A percentile compares a stretch with the other conserved stretches of the same genome.
These are phyloP conservation scores for Fusarium fujikuroi DNA, from an alignment of 2,329 filamentous ascomycete genomes.

Conservation along the genomic window DNA sequence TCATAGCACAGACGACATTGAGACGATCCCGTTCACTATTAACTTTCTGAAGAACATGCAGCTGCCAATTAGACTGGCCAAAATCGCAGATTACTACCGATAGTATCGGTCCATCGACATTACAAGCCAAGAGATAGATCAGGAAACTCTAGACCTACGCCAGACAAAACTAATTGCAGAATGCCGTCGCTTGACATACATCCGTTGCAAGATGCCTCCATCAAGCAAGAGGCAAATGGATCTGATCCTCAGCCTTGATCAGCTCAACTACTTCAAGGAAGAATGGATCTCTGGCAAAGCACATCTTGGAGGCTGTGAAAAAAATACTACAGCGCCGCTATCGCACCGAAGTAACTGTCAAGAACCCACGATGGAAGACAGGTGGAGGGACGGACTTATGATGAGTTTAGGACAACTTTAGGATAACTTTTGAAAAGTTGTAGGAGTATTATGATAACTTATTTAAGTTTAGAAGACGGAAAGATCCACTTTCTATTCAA, in stretches of 20 bases:
- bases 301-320: rapidly evolving
- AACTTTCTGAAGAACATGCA: too few species aligned
- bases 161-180: background rate
- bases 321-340: background rate
- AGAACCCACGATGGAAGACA: background rate
- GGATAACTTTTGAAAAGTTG: rapidly evolving
- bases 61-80: background rate
- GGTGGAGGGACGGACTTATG: background rate
- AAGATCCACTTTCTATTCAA: background rate
- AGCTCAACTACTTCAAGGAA: background rate
- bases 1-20: too few species aligned
- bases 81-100: background rate
- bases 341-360: background rate
- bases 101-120: background rate
- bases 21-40: too few species aligned
- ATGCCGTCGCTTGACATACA: background rate
- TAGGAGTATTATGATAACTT: background rate
- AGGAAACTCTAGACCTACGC: background rate
- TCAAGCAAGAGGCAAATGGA: background rate
- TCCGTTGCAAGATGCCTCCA: background rate
- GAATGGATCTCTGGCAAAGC: background rate
- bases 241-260: background rate
- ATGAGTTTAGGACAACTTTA: background rate
- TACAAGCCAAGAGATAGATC: background rate
- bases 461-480: rapidly evolving